Evolutionary conservation across 1,284 basidiomycete species (phyloP), one percentile per base, ranked within the genome.

Genomic region (Fomes fomentarius): DNA sequence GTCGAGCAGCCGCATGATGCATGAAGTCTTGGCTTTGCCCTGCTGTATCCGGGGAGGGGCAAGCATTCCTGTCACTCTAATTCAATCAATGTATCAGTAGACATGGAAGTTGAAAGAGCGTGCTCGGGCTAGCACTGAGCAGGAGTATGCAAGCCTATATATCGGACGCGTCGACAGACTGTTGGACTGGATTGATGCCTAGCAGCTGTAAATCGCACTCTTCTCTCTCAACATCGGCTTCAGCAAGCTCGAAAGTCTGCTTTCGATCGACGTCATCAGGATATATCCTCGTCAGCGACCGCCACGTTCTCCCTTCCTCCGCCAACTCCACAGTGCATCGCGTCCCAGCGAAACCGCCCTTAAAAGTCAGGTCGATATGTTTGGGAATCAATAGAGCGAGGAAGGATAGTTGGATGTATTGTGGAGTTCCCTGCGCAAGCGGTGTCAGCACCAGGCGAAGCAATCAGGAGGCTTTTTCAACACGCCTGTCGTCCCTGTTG

Each of bases 281-380:
- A 64, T 84, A 91, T 61, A 91, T 74, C 17, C 76, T 72, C 1
- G 77, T 76, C 54, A 83, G 67, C 5, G 67, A 62, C 49, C 68
- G 66, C 86, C 87, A 89, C 47, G 52, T 56, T 19, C 54, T 56
- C 28, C 56, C 59, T 11, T 63, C 65, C 1, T 62, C 69, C n/a
- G n/a, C n/a, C n/a, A n/a, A n/a, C n/a, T n/a, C n/a, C n/a, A n/a
- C n/a, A n/a, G n/a, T 31, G 37, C 63, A 58, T 35, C 66, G 37
- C 77, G 66, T 30, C 9, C 88, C 89, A 0, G 87, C 91, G 67
- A 93, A 93, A 2, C 91, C 91, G 15, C 90, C 91, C 76, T 93
- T 90, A 65, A 93, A 93, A 1, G 85, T 91, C 57, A 91, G 59
- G n/a, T 72, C 74, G 12, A 91, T 62, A 22, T 71, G 75, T 58